Evolutionary conservation across 805 yeast genomes (phyloP), one percentile per base, ranked within the genome.

Genomic region (Vanderwaltozyma polyspora): DNA sequence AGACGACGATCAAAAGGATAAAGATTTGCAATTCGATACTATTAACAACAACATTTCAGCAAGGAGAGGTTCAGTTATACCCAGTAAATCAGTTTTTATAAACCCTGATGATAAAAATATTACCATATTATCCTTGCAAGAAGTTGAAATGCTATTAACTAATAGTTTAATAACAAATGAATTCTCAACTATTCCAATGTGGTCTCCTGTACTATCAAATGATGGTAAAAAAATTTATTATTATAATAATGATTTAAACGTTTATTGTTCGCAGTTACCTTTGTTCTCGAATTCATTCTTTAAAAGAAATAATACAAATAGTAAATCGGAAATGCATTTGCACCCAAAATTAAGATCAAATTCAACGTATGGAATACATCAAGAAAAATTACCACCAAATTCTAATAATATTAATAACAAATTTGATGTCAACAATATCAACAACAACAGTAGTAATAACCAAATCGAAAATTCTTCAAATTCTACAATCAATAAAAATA

Each of bases 261-360:
- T 78, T 1, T 74, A 70, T 43, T 72, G 84, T 42, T 65, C 66
- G 27, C 67, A 71, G 11, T 47, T 77, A 25, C 89, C 91, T 0
- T 55, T 73, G 34, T 52, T 70, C 12, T 55, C 59, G 16, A 45
- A 49, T 27, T 65, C 68, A 5, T 57, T 59, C 30, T 39, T 64
- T 8, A 63, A 60, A n/a, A 19, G 18, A 22, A 32, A 33, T 16
- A 19, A 14, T 27, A 11, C 23, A 18, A 27, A 25, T 6, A 4
- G 11, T 13, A 17, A 25, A 25, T 6, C 5, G 7, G 11, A 25
- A 13, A 25, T 6, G 14, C 16, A 14, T 25, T n/a, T n/a, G n/a
- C n/a, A n/a, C n/a, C n/a, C n/a, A n/a, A n/a, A n/a, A n/a, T n/a
- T n/a, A n/a, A n/a, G n/a, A n/a, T n/a, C n/a, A n/a, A n/a, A n/a